Evolutionary conservation across 192 early-diverging fungal genomes (phyloP).

Genomic region (Linnemannia exigua): DNA sequence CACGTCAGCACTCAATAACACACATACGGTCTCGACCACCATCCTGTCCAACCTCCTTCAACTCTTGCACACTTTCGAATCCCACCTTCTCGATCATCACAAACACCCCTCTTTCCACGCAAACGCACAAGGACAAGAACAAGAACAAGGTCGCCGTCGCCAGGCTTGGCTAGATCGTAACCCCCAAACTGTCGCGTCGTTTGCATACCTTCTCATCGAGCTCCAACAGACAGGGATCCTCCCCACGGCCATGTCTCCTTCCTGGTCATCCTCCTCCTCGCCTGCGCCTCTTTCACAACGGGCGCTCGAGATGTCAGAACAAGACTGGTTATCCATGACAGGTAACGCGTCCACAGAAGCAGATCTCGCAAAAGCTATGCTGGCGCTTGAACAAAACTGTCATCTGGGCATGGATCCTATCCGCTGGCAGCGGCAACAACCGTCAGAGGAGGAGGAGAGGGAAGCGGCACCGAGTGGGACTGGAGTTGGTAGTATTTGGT

Average conservation of each 20-base stretch:
- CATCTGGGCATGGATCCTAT: slow-evolving; percentile 19
- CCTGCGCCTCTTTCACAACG: background rate
- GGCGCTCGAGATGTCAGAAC: background rate
- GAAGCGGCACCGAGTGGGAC: background rate
- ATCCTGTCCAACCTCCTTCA: slow-evolving; percentile 6
- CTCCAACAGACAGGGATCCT: slow-evolving; percentile 38
- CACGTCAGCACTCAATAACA: background rate
- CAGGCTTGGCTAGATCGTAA: slow-evolving; percentile 20
- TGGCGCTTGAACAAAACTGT: slow-evolving; percentile 31
- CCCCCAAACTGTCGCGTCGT: slow-evolving; percentile 31
- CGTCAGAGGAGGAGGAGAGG: background rate
- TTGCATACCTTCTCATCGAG: slow-evolving; percentile 44
- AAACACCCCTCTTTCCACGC: slow-evolving; percentile 12
- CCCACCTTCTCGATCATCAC: slow-evolving; percentile 6
- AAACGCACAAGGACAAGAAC: background rate
- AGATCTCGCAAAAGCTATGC: slow-evolving; percentile 27
- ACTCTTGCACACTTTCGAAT: slow-evolving; percentile 32
- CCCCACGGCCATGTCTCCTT: slow-evolving; percentile 15
- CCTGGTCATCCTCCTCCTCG: slow-evolving; percentile 6
- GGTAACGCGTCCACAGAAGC: slow-evolving; percentile 31
- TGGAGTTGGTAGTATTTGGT: no score
- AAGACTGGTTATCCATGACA: slow-evolving; percentile 40
- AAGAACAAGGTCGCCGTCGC: background rate
- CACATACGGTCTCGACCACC: background rate
- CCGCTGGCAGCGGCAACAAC: slow-evolving; percentile 15